Base-by-base conservation (phyloP, 164 flowering plant genomes). In the Chimonanthus praecox region DNA sequence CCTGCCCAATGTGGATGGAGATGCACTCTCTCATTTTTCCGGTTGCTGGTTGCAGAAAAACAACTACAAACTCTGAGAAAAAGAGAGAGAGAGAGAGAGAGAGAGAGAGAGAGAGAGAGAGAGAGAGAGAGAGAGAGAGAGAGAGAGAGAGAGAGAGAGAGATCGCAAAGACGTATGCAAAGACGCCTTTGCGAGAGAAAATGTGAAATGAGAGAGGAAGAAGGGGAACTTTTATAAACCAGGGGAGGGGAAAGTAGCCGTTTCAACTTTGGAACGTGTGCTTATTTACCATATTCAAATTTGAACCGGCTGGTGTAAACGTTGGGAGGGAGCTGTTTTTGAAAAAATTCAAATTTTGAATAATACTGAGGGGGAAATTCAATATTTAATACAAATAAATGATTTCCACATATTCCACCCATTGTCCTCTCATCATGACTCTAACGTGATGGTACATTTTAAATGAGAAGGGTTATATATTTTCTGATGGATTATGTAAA, bases 161-260 rank as follows among this genome's bases (percentile, higher is more conserved):
- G 58, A 11, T 11, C 16, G 43, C 76, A 8, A 47, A 74, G 72
- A 61, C 76, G 76, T 74, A 74, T 74, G 63, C 71, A 58, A 74
- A 67, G 76, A 74, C 76, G 76, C 72, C 72, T 69, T 2, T 6
- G 64, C 75, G 62, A 68, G 44, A 60, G 76, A 44, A 16, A 20
- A 64, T 15, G 65, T 13, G 49, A 44, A 43, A 63, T 6, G 5
- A 16, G 61, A n/a, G 33, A 15, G 62, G 11, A 16, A 16, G 50
- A 33, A n/a, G 71, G 66, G 66, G 33, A 16, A 6, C 20, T 2
- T 20, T 21, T 15, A 5, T 47, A 6, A 54, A 33, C 33, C 1
- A 7, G 62, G 10, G 5, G 54, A 2, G 61, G n/a, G 33, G 45
- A 47, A 58, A 9, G 21, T 67, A 49, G 62, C 72, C 72, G 77